Evolutionary conservation across 2,329 filamentous ascomycete genomes (phyloP).

Genomic region (Diaporthe vaccinii): DNA sequence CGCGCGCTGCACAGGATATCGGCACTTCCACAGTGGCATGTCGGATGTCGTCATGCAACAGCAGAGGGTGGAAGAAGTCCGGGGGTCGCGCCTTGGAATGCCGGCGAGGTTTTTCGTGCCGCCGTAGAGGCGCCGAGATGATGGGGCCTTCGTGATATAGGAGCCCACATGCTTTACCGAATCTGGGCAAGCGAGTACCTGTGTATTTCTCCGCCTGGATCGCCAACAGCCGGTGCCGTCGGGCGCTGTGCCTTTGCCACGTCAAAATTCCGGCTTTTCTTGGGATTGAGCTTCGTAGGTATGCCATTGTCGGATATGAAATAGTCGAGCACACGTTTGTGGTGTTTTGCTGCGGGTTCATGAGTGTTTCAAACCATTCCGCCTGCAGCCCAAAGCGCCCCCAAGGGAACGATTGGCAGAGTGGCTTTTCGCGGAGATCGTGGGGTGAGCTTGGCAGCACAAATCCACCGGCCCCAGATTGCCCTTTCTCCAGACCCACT

Average conservation of each 20-base stretch:
- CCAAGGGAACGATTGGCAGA: constrained; percentile 7
- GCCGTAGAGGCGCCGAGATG: constrained; percentile 30
- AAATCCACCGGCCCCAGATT: constrained; percentile 32
- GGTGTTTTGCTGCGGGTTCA: constrained; percentile 3
- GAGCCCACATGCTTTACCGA: constrained; percentile 24
- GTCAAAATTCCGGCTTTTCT: not conserved
- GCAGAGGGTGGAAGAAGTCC: constrained; percentile 32
- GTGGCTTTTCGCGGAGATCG: constrained; percentile 24
- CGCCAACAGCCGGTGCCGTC: not conserved
- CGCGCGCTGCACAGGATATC: not conserved
- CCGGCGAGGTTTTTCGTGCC: constrained; percentile 28
- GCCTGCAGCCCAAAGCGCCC: not conserved
- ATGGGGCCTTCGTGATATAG: constrained; percentile 19
- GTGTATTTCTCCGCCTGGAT: constrained; percentile 25
- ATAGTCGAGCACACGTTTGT: not conserved
- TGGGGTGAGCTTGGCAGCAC: constrained; percentile 28
- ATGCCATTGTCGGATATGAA: not conserved
- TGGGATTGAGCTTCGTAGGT: not conserved
- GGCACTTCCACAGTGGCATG: constrained; percentile 24
- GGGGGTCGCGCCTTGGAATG: constrained; percentile 26
- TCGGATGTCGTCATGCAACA: constrained; percentile 31
- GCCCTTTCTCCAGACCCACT: constrained; percentile 24
- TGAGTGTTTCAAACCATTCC: constrained; percentile 5
- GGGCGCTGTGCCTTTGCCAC: not conserved
- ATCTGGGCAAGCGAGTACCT: constrained; percentile 25